Base-by-base conservation (phyloP, 2,329 filamentous ascomycete genomes). In the Endothia cerciana region DNA sequence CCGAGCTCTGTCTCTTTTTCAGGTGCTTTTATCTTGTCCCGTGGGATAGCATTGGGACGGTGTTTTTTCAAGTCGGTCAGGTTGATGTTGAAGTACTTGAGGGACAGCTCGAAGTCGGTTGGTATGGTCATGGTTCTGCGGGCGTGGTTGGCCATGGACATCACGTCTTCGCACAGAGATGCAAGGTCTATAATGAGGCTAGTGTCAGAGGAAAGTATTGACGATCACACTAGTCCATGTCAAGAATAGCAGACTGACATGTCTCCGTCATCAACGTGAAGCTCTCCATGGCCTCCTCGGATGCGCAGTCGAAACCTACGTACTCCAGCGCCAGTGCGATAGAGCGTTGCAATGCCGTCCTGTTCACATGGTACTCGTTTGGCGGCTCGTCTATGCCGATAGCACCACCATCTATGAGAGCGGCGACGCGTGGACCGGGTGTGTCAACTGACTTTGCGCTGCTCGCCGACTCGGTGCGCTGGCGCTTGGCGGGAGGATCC, bases 251-350 rank as follows among this genome's bases (percentile, higher is more conserved):
- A 17, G 17, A 73, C 85, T 67, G 74, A 89, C 87, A 90, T 4
- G 81, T 80, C 71, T 89, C 87, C 1, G 84, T 82, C 70, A 83
- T 78, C 25, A 77, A 74, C 4, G 85, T 81, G 53, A 89, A 85
- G 69, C 83, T 83, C 73, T 89, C 86, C 70, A 90, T 74, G 1
- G 87, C 86, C 62, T 87, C 83, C 8, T 81, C 79, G 0, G 79
- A 82, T 17, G 86, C 82, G 33, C 79, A 77, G 38, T 83, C 79
- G 70, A 89, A 90, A 36, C 87, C 87, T 45, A 88, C 83, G 67
- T 88, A 83, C 51, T 83, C 76, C 36, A 89, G 74, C 3, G 82
- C 81, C 64, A 89, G 73, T 0, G 81, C 83, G 64, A 89, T 84
- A 13, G 85, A 83, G 60, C 86, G 82, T 56, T 82, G 80, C 33